A percentile compares a stretch with the other conserved stretches of the same genome.
Evolutionary conservation across 768 basidiomycete genomes (phyloP).

Genomic region (Pleurotus tuber-regium): DNA sequence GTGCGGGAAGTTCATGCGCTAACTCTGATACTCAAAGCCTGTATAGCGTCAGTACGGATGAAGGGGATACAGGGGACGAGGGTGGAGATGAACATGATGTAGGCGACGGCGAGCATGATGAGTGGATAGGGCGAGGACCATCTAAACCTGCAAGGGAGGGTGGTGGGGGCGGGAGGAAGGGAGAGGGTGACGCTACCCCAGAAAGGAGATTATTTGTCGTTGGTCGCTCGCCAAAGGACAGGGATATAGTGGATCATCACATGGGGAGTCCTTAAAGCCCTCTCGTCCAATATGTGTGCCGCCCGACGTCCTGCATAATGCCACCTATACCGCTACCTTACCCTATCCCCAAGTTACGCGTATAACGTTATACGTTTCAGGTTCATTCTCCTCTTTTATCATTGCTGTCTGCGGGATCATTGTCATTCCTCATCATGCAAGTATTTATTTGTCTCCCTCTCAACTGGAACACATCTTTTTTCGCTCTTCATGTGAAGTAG

Average conservation of each 20-base stretch:
- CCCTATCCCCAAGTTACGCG: neutral
- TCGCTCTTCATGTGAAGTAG: neutral
- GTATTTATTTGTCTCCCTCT: neutral
- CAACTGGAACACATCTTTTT: neutral
- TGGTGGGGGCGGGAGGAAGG: conserved; percentile 15
- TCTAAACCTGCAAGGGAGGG: conserved; percentile 11
- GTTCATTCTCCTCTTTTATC: neutral
- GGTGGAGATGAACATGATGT: conserved; percentile 19
- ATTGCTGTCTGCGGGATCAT: neutral
- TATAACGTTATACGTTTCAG: too few species aligned
- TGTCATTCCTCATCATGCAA: neutral
- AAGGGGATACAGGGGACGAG: conserved; percentile 17
- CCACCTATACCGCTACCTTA: conserved; percentile 5
- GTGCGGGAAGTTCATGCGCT: conserved; percentile 13
- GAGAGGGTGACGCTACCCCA: conserved; percentile 22
- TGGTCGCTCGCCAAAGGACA: conserved; percentile 11
- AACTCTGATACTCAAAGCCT: conserved; percentile 17
- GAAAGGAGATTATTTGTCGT: conserved; percentile 20
- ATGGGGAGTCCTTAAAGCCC: conserved; percentile 16
- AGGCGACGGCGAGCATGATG: conserved; percentile 9
- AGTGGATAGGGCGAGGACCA: conserved; percentile 5
- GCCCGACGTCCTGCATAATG: neutral
- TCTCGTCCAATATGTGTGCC: neutral
- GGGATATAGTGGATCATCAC: conserved; percentile 12
- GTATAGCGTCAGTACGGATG: conserved; percentile 22